Base-by-base conservation (phyloP, 768 basidiomycete genomes). In the Crepidotus variabilis region DNA sequence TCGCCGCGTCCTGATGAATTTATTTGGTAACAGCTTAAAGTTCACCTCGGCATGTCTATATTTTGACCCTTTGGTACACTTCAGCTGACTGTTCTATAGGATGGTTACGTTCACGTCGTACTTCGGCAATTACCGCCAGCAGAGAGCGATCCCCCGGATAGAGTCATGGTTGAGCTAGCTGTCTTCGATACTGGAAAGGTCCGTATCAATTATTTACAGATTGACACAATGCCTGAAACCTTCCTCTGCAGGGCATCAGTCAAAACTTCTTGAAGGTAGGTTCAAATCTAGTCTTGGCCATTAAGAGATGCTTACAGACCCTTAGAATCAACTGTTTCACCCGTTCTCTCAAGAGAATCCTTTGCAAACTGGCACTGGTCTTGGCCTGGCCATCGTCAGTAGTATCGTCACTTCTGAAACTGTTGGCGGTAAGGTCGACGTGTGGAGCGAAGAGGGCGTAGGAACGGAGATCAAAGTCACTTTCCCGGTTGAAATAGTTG, bases 301-400 rank as follows among this genome's bases (percentile, higher is more conserved):
- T 18, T 6, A 14, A 18, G 20, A 28, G 16, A 55, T 22, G 24
- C 6, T 54, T 6, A 13, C 52, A 33, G 32, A 45, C 9, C n/a
- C 51, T 51, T 61, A 90, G 89, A 94, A 97, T 63, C 92, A 95
- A 72, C 77, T 98, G 5, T 98, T 97, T 75, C 95, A 96, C 63
- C 95, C 95, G 0, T 98, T 98, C 73, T 94, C 94, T 0, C 95
- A 98, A 74, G 95, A 97, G 71, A 95, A 96, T 62, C 94, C 94
- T 0, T 69, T 96, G 5, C 93, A 95, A 65, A 86, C 92, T 1
- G 94, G 94, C 1, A 97, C 94, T 1, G 95, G 94, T 5, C 81
- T 98, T 7, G 95, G 95, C 9, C 84, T 97, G 21, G 94, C 95
- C 32, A 97, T 98, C 61, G 95, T 97, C 66, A 93, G 90, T 74